Percentiles rank a stretch among this genome's conserved stretches.
phyloP scores from a whole-genome alignment of 371 early-diverging fungal genomes.

The Saksenaea vasiformis region DNA sequence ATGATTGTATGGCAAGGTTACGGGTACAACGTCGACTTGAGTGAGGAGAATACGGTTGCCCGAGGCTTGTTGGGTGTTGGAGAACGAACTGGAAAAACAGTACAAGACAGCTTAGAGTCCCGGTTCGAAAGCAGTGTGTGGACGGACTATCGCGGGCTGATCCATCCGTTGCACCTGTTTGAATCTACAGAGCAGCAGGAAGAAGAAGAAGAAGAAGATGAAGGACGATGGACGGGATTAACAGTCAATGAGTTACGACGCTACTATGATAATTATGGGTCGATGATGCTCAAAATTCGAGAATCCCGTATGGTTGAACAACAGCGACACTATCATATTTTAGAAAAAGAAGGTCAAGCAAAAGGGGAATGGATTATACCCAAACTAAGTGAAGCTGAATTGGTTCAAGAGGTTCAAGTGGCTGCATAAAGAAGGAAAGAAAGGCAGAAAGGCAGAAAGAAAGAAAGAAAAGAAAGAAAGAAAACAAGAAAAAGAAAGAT shows the following conservation, averaged over 20 bases:
- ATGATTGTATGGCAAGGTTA: conserved; percentile 47
- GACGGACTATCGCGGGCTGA: conserved; percentile 35
- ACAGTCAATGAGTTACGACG: conserved; percentile 33
- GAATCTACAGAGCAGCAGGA: not conserved
- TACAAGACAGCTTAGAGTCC: not conserved
- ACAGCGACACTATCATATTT: conserved; percentile 31
- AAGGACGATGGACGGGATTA: conserved; percentile 26
- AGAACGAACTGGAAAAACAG: not conserved
- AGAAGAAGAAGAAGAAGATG: conserved; percentile 5
- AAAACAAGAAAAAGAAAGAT: too few relatives aligned
- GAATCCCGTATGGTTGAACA: conserved; percentile 39
- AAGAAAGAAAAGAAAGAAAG: too few relatives aligned
- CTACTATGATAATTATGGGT: conserved; percentile 47
- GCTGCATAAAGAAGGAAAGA: not conserved
- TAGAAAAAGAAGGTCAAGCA: conserved; percentile 15
- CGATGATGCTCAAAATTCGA: conserved; percentile 43
- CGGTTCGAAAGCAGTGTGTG: conserved; percentile 36
- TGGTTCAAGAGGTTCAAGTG: not conserved
- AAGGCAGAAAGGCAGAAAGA: too few relatives aligned
- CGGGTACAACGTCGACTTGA: conserved; percentile 20
- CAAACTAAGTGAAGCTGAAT: conserved; percentile 6
- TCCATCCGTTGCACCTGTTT: conserved; percentile 41
- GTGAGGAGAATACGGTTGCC: not conserved
- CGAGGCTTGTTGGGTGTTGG: not conserved
- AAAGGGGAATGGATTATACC: conserved; percentile 35